phyloP scores from a whole-genome alignment of 2,329 filamentous ascomycete species.

The Nectriaceae sp. region DNA sequence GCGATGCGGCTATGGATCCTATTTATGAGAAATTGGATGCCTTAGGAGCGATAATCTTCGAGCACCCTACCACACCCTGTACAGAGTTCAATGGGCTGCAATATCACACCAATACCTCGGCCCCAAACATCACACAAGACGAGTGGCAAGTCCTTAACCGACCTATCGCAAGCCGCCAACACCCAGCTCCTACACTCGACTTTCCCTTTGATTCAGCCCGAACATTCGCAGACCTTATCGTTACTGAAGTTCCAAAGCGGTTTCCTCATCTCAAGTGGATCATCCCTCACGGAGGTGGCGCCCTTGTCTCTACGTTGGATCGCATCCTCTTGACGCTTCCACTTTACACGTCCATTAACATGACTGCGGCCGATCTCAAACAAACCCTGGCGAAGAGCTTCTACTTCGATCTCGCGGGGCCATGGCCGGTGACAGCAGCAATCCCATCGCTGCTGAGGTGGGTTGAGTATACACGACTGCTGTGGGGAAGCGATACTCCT shows the following conservation, averaged over 20 bases:
- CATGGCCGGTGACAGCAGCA: constrained; percentile 22
- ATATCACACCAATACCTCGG: constrained; percentile 9
- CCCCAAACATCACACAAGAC: constrained; percentile 5
- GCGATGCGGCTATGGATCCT: constrained; percentile 44
- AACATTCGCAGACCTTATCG: constrained; percentile 20
- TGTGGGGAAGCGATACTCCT: constrained; percentile 24
- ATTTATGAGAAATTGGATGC: constrained; percentile 51
- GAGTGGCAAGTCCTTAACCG: constrained; percentile 23
- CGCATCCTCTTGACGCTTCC: constrained; percentile 10
- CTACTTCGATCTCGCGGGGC: constrained; percentile 28
- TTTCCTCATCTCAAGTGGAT: constrained; percentile 28
- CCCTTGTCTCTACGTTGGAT: constrained; percentile 24
- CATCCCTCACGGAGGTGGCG: constrained; percentile 29
- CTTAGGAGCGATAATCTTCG: constrained; percentile 50
- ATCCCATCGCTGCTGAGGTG: constrained; percentile 23
- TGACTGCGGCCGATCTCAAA: constrained; percentile 34
- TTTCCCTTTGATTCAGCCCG: constrained; percentile 25
- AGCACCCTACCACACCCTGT: constrained; percentile 55
- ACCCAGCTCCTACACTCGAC: constrained; percentile 17
- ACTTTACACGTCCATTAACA: constrained; percentile 11
- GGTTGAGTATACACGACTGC: constrained; percentile 20
- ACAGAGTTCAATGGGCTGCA: constrained; percentile 24
- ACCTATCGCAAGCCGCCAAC: constrained; percentile 13
- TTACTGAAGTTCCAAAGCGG: constrained; percentile 19
- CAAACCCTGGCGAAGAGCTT: constrained; percentile 16